phyloP scores from a whole-genome alignment of 768 basidiomycete genomes.

The Obba rivulosa region DNA sequence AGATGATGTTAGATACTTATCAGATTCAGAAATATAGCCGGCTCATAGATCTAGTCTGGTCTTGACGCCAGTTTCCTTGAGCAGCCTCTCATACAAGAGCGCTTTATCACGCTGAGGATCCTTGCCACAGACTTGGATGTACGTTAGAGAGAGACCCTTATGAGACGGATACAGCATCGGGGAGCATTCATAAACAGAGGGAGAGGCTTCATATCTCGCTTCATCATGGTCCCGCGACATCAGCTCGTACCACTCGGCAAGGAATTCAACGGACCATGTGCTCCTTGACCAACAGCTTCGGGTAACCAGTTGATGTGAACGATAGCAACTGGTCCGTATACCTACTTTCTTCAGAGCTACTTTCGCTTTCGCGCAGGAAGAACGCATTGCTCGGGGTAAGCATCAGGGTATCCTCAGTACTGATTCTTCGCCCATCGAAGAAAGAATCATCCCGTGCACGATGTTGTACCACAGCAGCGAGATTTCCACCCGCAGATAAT shows the following conservation, averaged over 20 bases:
- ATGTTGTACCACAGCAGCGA: conserved; percentile 16
- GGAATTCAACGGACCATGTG: too few species aligned
- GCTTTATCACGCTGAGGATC: conserved; percentile 26
- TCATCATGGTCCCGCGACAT: not conserved
- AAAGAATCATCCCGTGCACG: conserved; percentile 17
- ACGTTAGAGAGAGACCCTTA: conserved; percentile 17
- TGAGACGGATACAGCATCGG: conserved; percentile 18
- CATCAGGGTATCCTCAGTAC: conserved; percentile 19
- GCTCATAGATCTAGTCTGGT: conserved; percentile 19
- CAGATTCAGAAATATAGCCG: not conserved
- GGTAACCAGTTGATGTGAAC: conserved; percentile 16
- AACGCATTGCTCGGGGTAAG: conserved; percentile 10
- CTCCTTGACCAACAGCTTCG: conserved; percentile 6
- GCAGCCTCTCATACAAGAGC: conserved; percentile 18
- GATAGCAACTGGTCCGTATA: conserved; percentile 17
- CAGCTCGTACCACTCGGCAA: not conserved
- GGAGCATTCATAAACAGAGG: conserved; percentile 6
- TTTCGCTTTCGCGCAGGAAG: too few species aligned
- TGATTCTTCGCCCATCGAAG: conserved; percentile 12
- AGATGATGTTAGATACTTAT: not conserved
- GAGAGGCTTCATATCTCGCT: not conserved
- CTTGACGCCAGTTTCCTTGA: conserved; percentile 17
- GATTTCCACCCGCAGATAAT: conserved; percentile 16
- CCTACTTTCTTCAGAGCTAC: not conserved
- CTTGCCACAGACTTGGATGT: conserved; percentile 19